Percentiles rank a stretch among this genome's conserved stretches.
phyloP scores from a whole-genome alignment of 371 early-diverging fungal genomes.

The Basidiobolus meristosporus region DNA sequence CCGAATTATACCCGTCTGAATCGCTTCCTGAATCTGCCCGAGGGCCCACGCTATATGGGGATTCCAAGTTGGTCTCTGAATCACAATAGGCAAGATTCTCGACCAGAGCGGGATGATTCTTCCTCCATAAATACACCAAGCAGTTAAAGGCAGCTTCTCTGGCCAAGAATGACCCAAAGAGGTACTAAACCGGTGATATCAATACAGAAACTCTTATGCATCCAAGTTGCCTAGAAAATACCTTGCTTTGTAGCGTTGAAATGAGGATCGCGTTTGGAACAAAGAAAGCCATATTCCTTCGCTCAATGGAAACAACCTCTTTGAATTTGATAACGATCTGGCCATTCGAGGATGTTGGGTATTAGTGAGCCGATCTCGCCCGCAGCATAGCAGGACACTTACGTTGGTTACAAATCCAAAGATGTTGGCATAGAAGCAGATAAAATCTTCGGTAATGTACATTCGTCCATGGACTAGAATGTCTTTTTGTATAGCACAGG shows the following conservation, averaged over 20 bases:
- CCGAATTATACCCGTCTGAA: too few species aligned
- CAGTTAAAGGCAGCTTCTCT: constrained; percentile 58
- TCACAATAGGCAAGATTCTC: too few species aligned
- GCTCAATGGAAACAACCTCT: constrained; percentile 68
- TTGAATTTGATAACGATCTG: constrained; percentile 63
- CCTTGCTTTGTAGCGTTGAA: constrained; percentile 42
- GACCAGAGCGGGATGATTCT: too few species aligned
- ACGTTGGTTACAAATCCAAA: constrained; percentile 90
- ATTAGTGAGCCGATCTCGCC: too few species aligned
- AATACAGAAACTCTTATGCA: too few species aligned
- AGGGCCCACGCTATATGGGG: too few species aligned
- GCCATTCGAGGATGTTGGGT: too few species aligned
- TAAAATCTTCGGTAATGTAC: constrained; percentile 65
- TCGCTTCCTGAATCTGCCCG: too few species aligned
- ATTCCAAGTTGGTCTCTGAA: too few species aligned
- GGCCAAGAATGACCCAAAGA: too few species aligned
- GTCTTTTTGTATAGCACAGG: constrained; percentile 82
- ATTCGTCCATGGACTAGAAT: constrained; percentile 81
- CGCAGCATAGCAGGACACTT: constrained; percentile 4
- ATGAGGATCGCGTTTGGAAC: constrained; percentile 78
- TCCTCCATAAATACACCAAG: constrained; percentile 42
- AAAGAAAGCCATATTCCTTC: constrained; percentile 54
- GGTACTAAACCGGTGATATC: too few species aligned
- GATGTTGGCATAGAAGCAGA: constrained; percentile 89
- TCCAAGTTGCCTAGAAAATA: constrained; percentile 51